These are phyloP conservation scores for Talaromyces sp. DNA, from an alignment of 2,329 filamentous ascomycete species.

Conservation along the genomic window DNA sequence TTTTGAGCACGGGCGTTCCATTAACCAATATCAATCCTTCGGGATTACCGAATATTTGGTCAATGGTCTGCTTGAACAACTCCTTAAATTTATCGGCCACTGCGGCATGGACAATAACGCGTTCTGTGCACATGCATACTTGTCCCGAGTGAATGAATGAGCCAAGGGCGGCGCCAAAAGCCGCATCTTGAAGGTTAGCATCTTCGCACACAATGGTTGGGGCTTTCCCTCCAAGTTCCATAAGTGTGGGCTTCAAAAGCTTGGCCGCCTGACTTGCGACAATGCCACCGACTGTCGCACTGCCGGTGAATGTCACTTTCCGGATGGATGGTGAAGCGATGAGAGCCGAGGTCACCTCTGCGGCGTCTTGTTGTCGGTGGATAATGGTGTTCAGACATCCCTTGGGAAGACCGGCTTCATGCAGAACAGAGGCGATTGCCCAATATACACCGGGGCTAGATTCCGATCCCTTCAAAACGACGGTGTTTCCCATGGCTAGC, in stretches of 20 bases:
- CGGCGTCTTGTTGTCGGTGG: slow-evolving; percentile 39
- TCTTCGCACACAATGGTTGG: slow-evolving; percentile 41
- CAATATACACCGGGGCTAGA: not conserved
- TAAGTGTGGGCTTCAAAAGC: slow-evolving; percentile 41
- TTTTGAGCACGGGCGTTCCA: not conserved
- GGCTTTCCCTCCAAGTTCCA: slow-evolving; percentile 48
- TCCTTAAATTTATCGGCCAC: not conserved
- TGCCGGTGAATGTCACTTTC: slow-evolving; percentile 45
- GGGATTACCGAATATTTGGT: not conserved
- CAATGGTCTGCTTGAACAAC: not conserved
- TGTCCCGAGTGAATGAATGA: slow-evolving; percentile 61
- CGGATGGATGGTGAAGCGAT: slow-evolving; percentile 33
- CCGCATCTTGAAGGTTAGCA: slow-evolving; percentile 40
- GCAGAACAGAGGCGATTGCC: slow-evolving; percentile 40
- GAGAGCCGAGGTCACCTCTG: slow-evolving; percentile 29
- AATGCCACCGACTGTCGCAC: slow-evolving; percentile 36
- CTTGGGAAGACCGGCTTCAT: slow-evolving; percentile 65
- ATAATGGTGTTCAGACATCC: slow-evolving; percentile 68
- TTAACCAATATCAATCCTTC: not conserved
- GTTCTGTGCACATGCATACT: slow-evolving; percentile 60
- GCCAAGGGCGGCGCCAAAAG: slow-evolving; percentile 39
- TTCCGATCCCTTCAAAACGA: slow-evolving; percentile 3
- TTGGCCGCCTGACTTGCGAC: slow-evolving; percentile 34
- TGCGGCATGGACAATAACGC: slow-evolving; percentile 49
- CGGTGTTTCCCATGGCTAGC: slow-evolving; percentile 1